Evolutionary conservation across 108 stramenopile species (phyloP), one percentile per base, ranked within the genome.

Genomic region (Pseudonitzschia multiseries): DNA sequence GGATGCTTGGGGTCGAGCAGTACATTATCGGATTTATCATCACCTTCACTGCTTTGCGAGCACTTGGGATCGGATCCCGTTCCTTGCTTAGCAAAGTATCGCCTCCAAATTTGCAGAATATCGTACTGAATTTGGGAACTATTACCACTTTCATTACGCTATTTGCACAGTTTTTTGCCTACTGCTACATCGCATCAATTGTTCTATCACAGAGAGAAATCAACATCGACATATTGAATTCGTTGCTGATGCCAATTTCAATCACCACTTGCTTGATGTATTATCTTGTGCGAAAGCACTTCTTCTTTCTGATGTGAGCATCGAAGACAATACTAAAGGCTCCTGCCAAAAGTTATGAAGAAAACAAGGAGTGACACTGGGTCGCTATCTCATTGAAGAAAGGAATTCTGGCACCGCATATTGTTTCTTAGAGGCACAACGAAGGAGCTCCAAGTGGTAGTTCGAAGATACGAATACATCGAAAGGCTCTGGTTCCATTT

Each of bases 191-290:
- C 31, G 69, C 79, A 53, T 72, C 80, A 20, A 70, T 93, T 43
- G 86, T 82, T 26, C 65, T 83, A 22, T 81, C 86, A 9, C 83
- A 86, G 41, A 75, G 79, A 26, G 60, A 83, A 21, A 83, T 87
- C 75, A 81, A 87, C 56, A 76, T 81, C 15, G 92, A 93, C 57
- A 85, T 93, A 70, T 84, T 93, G 66, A 89, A 87, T 63, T 81
- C 86, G 0, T 69, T 87, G 24, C 82, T 83, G 36, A 56, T 89
- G 26, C 87, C 87, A 26, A 41, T 89, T 57, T 54, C 87, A 0
- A 50, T 82, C 8, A 70, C 41, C 0, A 76, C 74, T n/a, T 29
- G 80, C 0, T 65, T 69, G 27, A 65, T 73, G 22, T 43, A 61
- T 28, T 75, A 71, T 67, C 52, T 82, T 43, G 76, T 82, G 21